Conservation (phyloP, 2,329 filamentous ascomycete genomes). For the Trichoderma lentiforme region DNA sequence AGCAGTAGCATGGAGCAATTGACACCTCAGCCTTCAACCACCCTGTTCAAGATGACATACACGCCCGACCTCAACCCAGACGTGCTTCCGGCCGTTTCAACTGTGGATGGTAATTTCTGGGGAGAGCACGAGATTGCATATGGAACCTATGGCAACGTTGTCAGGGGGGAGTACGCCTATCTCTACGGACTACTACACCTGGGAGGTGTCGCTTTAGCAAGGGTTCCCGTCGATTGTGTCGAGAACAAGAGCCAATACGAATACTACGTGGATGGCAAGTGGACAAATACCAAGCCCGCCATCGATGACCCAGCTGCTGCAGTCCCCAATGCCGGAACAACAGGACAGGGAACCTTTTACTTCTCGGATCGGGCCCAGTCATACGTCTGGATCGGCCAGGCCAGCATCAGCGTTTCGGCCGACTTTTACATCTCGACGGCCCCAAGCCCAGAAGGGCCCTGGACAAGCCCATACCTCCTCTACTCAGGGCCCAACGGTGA, state of each 20-base stretch:
- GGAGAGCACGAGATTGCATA: constrained; percentile 18
- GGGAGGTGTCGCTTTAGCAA: constrained; percentile 21
- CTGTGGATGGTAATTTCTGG: constrained; percentile 20
- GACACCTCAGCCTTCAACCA: constrained; percentile 8
- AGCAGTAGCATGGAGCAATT: not conserved
- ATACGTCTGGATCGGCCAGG: constrained; percentile 27
- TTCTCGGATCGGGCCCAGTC: constrained; percentile 21
- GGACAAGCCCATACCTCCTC: constrained; percentile 17
- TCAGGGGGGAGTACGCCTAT: constrained; percentile 22
- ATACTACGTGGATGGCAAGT: constrained; percentile 22
- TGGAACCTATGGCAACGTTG: constrained; percentile 22
- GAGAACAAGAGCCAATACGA: constrained; percentile 23
- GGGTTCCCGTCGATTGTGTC: constrained; percentile 19
- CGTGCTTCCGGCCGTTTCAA: constrained; percentile 16
- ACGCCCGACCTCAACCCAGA: constrained; percentile 16
- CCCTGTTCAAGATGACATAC: constrained; percentile 22
- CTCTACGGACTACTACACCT: constrained; percentile 21
- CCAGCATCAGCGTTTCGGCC: constrained; percentile 18
- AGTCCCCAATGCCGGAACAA: constrained; percentile 23
- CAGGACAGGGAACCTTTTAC: constrained; percentile 26
- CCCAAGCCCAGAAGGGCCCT: constrained; percentile 19
- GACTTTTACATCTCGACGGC: constrained; percentile 25
- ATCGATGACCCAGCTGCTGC: constrained; percentile 18
- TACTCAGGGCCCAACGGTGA: constrained; percentile 16
- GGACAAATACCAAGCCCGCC: constrained; percentile 20